phyloP scores from a whole-genome alignment of 2,329 filamentous ascomycete genomes.

The Fusarium lyarnte region DNA sequence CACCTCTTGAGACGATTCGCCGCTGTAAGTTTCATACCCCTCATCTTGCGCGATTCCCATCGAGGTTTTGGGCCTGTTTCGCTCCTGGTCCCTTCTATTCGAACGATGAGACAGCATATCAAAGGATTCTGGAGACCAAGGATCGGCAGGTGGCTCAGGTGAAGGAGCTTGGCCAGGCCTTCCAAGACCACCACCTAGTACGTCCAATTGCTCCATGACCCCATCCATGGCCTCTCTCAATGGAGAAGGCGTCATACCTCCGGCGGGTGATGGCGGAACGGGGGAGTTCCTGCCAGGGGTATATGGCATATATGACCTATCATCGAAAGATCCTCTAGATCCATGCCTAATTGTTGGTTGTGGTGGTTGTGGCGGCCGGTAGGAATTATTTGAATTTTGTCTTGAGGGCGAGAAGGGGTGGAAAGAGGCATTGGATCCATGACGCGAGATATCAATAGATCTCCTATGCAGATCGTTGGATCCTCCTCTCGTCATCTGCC shows the following conservation, averaged over 20 bases:
- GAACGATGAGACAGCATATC: slow-evolving; percentile 58
- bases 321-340: slow-evolving; percentile 45
- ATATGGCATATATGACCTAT: slow-evolving; percentile 48
- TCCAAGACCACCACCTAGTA: slow-evolving; percentile 65
- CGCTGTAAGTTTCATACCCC: slow-evolving; percentile 68
- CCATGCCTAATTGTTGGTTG: slow-evolving; percentile 31
- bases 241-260: slow-evolving; percentile 84
- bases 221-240: slow-evolving; percentile 96
- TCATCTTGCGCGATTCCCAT: slow-evolving; percentile 74
- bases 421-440: slow-evolving; percentile 50
- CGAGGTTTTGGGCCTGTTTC: slow-evolving; percentile 71
- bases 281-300: slow-evolving; percentile 71
- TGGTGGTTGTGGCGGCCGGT: slow-evolving; percentile 39
- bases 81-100: slow-evolving; percentile 40
- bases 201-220: slow-evolving; percentile 93
- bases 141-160: slow-evolving; percentile 68
- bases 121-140: slow-evolving; percentile 94
- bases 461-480: slow-evolving; percentile 52
- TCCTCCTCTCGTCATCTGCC: slow-evolving; percentile 63
- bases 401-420: slow-evolving; percentile 45
- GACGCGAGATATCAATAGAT: slow-evolving; percentile 46
- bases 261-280: slow-evolving; percentile 72
- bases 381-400: slow-evolving; percentile 54
- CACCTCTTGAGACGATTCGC: slow-evolving; percentile 61
- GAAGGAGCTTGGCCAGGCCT: slow-evolving; percentile 65